Evolutionary conservation across 2,329 filamentous ascomycete species (phyloP), one percentile per base, ranked within the genome.

Genomic region (Cladosporium sp.): DNA sequence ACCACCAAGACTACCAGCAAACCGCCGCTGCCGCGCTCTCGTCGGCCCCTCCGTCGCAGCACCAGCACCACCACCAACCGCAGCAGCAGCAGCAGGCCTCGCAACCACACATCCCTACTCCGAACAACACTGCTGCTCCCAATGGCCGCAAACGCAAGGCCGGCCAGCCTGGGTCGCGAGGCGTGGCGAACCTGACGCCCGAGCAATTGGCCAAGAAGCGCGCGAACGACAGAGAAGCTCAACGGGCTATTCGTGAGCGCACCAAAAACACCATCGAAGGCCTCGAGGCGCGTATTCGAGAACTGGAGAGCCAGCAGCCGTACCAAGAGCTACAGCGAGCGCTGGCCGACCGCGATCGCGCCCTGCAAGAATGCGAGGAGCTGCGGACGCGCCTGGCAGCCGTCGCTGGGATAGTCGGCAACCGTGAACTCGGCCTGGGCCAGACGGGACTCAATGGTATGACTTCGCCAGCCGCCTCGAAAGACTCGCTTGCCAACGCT

Each of bases 171-270:
- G 70, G 68, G 36, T 75, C 73, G 47, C 85, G 91, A 65, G 92
- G 89, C 63, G 92, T 96, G 58, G 90, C 91, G 63, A 93, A 89
- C 69, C 81, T 96, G 70, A 95, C 90, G 11, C 89, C 91, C 5
- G 89, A 92, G 62, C 92, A 96, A 75, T 83, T 96, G 60, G 90
- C 88, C 30, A 89, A 92, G 74, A 97, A 96, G 79, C 83, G 92
- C 64, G 90, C 90, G 69, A 96, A 96, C 82, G 90, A 95, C 72
- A 86, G 90, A 59, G 90, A 95, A 73, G 91, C 90, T 30, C 90
- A 96, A 72, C 84, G 90, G 51, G 90, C 89, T 39, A 94, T 95
- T 60, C 83, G 90, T 42, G 89, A 93, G 76, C 84, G 90, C 58
- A 94, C 90, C 28, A 90, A 88, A 75, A 84, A 85, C 59, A 88